phyloP scores from a whole-genome alignment of 129 eudicot species.

The Lactuca saligna region DNA sequence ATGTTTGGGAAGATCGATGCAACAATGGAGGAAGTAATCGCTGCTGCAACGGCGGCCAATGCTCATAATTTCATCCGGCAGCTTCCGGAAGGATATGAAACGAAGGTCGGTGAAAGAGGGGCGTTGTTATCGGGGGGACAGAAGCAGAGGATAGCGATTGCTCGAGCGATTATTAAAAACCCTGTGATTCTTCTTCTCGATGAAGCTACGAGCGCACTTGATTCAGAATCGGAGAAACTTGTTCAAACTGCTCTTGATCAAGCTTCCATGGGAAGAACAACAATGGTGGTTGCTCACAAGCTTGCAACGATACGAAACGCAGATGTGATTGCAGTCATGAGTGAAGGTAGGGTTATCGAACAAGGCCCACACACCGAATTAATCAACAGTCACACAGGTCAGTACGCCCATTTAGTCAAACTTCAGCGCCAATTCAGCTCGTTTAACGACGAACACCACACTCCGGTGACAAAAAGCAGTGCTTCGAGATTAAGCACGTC shows the following conservation, averaged over 20 bases:
- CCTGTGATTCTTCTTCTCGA: conserved; percentile 91
- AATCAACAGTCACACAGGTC: conserved; percentile 52
- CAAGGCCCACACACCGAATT: conserved; percentile 69
- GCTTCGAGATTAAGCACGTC: conserved; percentile 62
- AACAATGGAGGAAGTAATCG: conserved; percentile 78
- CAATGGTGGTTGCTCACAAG: conserved; percentile 94
- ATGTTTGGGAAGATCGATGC: conserved; percentile 90
- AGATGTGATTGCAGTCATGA: conserved; percentile 78
- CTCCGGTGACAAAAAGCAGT: conserved; percentile 51
- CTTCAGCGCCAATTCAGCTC: conserved; percentile 69
- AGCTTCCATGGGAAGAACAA: conserved; percentile 92
- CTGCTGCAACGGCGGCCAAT: conserved; percentile 90
- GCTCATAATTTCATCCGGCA: conserved; percentile 85
- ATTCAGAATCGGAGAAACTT: conserved; percentile 82
- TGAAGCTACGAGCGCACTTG: conserved; percentile 99
- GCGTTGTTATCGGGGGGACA: conserved; percentile 95
- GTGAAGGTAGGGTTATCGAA: conserved; percentile 60
- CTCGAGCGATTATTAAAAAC: conserved; percentile 83
- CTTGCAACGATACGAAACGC: conserved; percentile 86
- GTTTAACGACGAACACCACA: conserved; percentile 47
- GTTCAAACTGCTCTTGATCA: conserved; percentile 94
- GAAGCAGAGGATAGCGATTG: conserved; percentile 86
- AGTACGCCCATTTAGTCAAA: conserved; percentile 67
- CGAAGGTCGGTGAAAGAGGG: conserved; percentile 95
- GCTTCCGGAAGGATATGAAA: conserved; percentile 91